Base-by-base conservation (phyloP, 2,329 filamentous ascomycete species). In the Arthrobotrys sphaeroides region DNA sequence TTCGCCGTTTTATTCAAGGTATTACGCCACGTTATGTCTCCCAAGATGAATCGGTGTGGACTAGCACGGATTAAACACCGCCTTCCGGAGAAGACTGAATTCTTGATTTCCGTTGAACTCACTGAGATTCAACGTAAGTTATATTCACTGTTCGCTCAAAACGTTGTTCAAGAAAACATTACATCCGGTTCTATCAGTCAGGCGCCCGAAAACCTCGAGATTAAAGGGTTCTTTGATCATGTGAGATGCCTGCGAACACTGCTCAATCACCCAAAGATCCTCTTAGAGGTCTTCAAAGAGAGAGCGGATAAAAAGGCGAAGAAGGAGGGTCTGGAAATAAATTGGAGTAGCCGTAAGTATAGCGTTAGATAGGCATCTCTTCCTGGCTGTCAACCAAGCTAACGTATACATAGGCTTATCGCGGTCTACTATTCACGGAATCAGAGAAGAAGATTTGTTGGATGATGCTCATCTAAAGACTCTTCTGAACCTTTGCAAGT, bases 21-120 rank as follows among this genome's bases (percentile, higher is more conserved):
- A 5, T 40, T 64, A 5, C 67, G 45, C 7, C 33, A 64, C 16
- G 24, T 62, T 0, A 88, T 97, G 16, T 87, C 87, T 0, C 91
- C 93, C 3, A 97, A 96, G 82, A 88, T 96, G 13, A 86, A 94
- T 79, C 88, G 94, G 28, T 88, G 87, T 6, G 92, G 91, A 59
- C 90, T 93, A 73, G 86, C 87, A 1, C 88, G 86, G 3, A 84
- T 96, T 42, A 86, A 86, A 76, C 84, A 88, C 10, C 88, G 89
- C 40, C 84, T 97, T 43, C 91, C 91, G 2, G 83, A 85, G 0
- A 97, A 97, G 81, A 87, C 86, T 5, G 94, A 97, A 80, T 97
- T 94, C 80, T 87, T 96, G 22, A 86, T 97, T 59, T 90, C 86
- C 2, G 84, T 97, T 5, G 88, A 90, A 7, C 84, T 95, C 7